Base-by-base conservation (phyloP, 2,329 filamentous ascomycete genomes). In the Neonectria coccinea region DNA sequence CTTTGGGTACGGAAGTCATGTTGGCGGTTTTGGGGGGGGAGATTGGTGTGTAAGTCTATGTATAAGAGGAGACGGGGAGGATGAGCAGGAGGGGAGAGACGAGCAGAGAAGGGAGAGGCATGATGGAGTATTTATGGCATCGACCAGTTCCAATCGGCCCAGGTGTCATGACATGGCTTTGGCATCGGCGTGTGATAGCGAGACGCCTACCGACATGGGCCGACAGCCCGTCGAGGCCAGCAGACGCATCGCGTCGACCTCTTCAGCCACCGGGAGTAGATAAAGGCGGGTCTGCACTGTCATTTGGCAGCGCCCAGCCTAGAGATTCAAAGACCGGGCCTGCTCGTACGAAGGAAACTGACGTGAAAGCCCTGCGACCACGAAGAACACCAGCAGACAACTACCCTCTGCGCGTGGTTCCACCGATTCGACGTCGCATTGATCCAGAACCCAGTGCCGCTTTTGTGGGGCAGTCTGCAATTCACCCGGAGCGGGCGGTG, bases 1-100 rank as follows among this genome's bases (percentile, higher is more conserved):
- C 82, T 64, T 80, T 86, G 55, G 77, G 76, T 27, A 76, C 70
- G 52, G 67, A 56, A 60, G 82, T 78, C 74, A 81, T 78, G 67
- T 70, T 78, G 58, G 65, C 59, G 67, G 68, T 67, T 45, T 44
- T 57, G 50, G 51, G 59, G 33, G 53, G 4, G 25, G 25, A 25
- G 25, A 25, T 25, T 25, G 20, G 54, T 48, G 56, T 67, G 47
- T 62, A 47, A 50, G 36, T 36, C 12, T 27, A 47, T 44, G 47
- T 62, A 27, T 39, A 42, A 61, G 27, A 48, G 29, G 57, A 41
- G 41, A 20, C 45, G 48, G 48, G 51, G 27, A 42, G 51, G 31
- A 63, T 61, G 44, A 58, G 45, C 45, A 58, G 31, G 52, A 64
- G 42, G 41, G 10, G 18, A 61, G 39, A 56, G 29, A 44, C 50